Evolutionary conservation across 2,329 filamentous ascomycete species (phyloP), one percentile per base, ranked within the genome.

Genomic region (Bipolaris cookei): DNA sequence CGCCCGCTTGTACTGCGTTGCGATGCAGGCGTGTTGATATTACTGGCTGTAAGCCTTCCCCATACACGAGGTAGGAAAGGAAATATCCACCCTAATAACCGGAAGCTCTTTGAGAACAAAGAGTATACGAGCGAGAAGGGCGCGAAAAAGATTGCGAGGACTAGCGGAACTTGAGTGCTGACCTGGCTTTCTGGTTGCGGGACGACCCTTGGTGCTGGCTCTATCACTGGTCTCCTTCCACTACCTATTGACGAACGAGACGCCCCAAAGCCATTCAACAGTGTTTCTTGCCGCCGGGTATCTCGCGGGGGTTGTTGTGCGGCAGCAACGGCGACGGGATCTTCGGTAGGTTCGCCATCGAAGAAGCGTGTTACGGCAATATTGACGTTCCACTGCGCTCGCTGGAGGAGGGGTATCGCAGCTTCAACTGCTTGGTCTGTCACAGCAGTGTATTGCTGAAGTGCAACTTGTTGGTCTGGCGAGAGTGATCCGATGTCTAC

Each of bases 341-440:
- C 74, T 56, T 96, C 91, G 46, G 92, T 86, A 3, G 89, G 89
- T 79, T 98, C 95, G 66, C 95, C 95, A 71, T 99, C 95, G 75
- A 97, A 99, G 85, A 98, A 98, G 73, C 96, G 96, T 64, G 95
- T 87, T 63, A 99, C 94, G 56, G 95, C 94, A 69, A 98, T 97
- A 82, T 94, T 90, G 0, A 97, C 90, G 73, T 98, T 99, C 95
- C 95, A 99, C 82, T 98, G 89, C 54, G 92, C 97, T 61, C 92
- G 84, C 65, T 89, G 86, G 1, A 99, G 82, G 4, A 99, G 77
- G 1, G 91, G 87, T 46, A 97, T 82, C 1, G 95, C 92, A 56
- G 91, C 87, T 41, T 86, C 83, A 42, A 87, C 76, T 20, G 92
- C 88, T 77, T 97, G 92, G 67, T 93, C 88, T 23, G 95, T 98